Percentiles rank a stretch among this genome's conserved stretches.
These are phyloP conservation scores for Annulohypoxylon stygium DNA, from an alignment of 495 filamentous ascomycete species.

Conservation along the genomic window DNA sequence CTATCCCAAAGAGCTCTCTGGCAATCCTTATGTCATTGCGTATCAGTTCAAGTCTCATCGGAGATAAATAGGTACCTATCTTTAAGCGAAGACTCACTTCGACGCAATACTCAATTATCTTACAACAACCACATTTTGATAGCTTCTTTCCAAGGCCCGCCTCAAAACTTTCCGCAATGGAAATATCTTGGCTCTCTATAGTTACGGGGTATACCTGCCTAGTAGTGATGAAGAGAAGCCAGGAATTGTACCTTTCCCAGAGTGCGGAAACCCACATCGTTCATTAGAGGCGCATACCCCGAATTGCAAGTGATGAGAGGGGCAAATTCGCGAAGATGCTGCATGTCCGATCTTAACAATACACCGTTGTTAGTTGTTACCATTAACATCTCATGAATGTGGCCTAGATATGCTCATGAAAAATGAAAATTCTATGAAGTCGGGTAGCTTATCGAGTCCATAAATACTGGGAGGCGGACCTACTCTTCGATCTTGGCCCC, in stretches of 20 bases:
- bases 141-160: constrained; percentile 11
- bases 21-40: no score
- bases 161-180: no score
- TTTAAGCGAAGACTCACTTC: no score
- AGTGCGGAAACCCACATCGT: no score
- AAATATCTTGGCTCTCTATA: no score
- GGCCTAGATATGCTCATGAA: background rate
- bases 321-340: constrained; percentile 26
- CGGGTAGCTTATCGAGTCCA: background rate
- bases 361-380: no score
- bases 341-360: constrained; percentile 21
- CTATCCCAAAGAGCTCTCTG: no score
- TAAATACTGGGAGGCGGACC: background rate
- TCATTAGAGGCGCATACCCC: background rate
- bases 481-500: constrained; percentile 37
- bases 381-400: background rate
- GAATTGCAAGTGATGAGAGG: constrained; percentile 19
- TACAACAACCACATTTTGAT: constrained; percentile 27
- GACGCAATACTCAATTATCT: constrained; percentile 30
- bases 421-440: background rate
- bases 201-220: no score
- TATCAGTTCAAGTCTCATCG: no score
- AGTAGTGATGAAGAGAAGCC: no score
- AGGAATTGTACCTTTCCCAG: no score
- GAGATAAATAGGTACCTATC: no score